These are phyloP conservation scores for Fusarium sp. DNA, from an alignment of 2,329 filamentous ascomycete species.

Conservation along the genomic window DNA sequence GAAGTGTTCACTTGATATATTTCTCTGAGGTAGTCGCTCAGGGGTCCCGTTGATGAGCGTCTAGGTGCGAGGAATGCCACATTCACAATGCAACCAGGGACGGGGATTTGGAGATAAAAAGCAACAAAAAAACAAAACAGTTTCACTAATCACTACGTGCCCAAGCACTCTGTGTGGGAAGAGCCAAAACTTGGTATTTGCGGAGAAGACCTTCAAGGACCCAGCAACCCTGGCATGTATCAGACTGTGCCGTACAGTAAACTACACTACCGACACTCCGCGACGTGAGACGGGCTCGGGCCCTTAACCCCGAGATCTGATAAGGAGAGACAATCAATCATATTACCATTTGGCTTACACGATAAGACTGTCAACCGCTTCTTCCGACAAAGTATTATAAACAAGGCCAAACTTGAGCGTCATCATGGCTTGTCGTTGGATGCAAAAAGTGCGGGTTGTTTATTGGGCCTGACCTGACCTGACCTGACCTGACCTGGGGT, in stretches of 20 bases:
- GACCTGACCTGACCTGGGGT: slow-evolving; percentile 27
- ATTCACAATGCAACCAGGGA: slow-evolving; percentile 5
- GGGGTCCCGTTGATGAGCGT: neutral
- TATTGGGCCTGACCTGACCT: slow-evolving; percentile 28
- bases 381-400: slow-evolving; percentile 4
- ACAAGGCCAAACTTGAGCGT: slow-evolving; percentile 1
- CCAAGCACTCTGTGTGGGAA: slow-evolving; percentile 8
- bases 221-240: neutral
- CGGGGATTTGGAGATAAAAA: slow-evolving; percentile 21
- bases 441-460: slow-evolving; percentile 9
- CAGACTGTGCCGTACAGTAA: neutral
- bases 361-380: neutral
- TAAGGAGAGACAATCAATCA: neutral
- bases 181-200: slow-evolving; percentile 3
- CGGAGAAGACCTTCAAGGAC: slow-evolving; percentile 4
- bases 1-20: too few relatives aligned
- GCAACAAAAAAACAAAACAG: slow-evolving; percentile 27
- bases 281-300: neutral
- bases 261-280: neutral
- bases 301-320: neutral
- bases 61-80: neutral
- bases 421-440: slow-evolving; percentile 5
- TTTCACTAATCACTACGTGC: slow-evolving; percentile 17
- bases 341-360: neutral
- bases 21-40: too few relatives aligned